Base-by-base conservation (phyloP, 2,329 filamentous ascomycete species). In the Mycosphaerella arachidis region DNA sequence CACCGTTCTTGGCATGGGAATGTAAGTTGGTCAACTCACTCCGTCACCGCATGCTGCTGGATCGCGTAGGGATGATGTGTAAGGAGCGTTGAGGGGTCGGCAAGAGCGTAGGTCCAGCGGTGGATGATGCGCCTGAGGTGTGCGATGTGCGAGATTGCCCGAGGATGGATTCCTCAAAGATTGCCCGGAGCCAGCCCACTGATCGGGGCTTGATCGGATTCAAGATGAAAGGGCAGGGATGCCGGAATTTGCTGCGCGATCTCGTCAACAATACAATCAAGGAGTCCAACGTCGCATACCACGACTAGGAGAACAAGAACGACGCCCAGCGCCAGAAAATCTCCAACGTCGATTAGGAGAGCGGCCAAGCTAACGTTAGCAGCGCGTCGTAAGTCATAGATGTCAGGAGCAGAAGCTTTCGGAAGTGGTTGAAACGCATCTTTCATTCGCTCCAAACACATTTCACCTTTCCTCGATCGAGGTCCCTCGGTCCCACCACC, bases 91-190 rank as follows among this genome's bases (percentile, higher is more conserved):
- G 50, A 54, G 79, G 77, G 85, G 84, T 62, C 71, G 84, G 3
- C 16, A 16, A n/a, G 16, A 16, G 13, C 7, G 40, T 43, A 43
- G 40, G n/a, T 6, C n/a, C 40, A n/a, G 40, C 40, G 18, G 40
- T 7, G 13, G 40, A 43, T 9, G 40, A 43, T 18, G 16, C 40
- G 40, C n/a, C 13, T 43, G n/a, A 4, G 6, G 48, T 85, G 18
- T 78, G 85, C 0, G 85, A 81, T 59, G 77, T 75, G 59, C 27
- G 53, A 55, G 48, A 29, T 51, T 16, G n/a, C n/a, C n/a, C n/a
- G n/a, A n/a, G 31, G 50, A 52, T 52, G 50, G 16, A 37, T 37
- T 16, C 37, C 40, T 43, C 31, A 16, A n/a, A 3, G 40, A 43
- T 43, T n/a, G 40, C 13, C 35, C 35, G 35, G 35, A 37, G 35